These are phyloP conservation scores for Orbilia javanica DNA, from an alignment of 2,329 filamentous ascomycete genomes.

Conservation along the genomic window DNA sequence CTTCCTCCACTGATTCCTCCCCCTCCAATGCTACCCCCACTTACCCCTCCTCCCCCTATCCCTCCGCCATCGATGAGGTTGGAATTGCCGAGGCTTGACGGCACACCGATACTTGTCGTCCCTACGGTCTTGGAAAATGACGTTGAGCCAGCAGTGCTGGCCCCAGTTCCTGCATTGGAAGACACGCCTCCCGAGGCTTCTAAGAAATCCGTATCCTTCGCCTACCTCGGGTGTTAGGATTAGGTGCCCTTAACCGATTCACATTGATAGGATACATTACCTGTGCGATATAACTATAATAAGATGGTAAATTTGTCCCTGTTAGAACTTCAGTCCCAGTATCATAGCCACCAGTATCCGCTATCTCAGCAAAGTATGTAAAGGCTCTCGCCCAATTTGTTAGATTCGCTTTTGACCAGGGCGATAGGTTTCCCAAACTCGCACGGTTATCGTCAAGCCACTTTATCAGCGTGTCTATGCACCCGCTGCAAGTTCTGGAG, in stretches of 20 bases:
- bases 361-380: conserved; percentile 43
- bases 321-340: conserved; percentile 25
- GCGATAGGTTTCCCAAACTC: conserved; percentile 5
- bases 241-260: no score
- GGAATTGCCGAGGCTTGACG: conserved; percentile 5
- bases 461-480: conserved; percentile 26
- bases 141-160: not conserved
- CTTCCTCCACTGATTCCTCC: not conserved
- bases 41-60: not conserved
- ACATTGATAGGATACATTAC: not conserved
- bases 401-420: conserved; percentile 39
- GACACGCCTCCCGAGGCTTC: not conserved
- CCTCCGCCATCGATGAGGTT: not conserved
- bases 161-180: not conserved
- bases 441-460: conserved; percentile 33
- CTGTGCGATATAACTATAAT: conserved; percentile 38
- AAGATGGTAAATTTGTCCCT: conserved; percentile 36
- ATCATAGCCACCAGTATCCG: conserved; percentile 31
- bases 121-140: not conserved
- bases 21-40: not conserved
- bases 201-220: conserved; percentile 1
- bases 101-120: not conserved
- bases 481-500: conserved; percentile 14
- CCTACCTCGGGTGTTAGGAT: conserved; percentile 4
- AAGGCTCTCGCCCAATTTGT: conserved; percentile 54